Percentiles rank a stretch among this genome's conserved stretches.
phyloP scores from a whole-genome alignment of 1,284 basidiomycete species.

The Rhizoctonia solani region DNA sequence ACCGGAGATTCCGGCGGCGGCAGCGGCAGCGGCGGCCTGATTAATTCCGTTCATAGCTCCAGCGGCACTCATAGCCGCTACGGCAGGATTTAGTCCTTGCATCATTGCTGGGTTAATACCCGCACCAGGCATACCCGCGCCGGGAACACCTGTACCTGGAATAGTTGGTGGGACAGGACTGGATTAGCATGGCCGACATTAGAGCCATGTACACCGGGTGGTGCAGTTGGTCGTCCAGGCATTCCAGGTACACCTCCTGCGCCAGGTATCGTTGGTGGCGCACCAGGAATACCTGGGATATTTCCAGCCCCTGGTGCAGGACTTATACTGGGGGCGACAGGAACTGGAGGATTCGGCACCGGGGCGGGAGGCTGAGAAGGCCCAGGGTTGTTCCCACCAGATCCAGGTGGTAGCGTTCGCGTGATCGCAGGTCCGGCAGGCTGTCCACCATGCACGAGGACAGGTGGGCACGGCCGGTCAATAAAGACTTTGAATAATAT shows the following conservation, averaged over 20 bases:
- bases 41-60: neutral
- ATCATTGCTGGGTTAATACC: conserved; percentile 24
- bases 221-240: neutral
- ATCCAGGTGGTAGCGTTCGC: too few species aligned
- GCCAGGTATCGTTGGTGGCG: neutral
- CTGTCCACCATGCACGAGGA: conserved; percentile 21
- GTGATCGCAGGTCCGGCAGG: conserved; percentile 16
- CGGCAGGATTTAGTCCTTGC: conserved; percentile 3
- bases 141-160: neutral
- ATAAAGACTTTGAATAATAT: conserved; percentile 28
- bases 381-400: too few species aligned
- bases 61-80: neutral
- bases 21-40: neutral
- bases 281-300: neutral
- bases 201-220: too few species aligned
- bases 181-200: too few species aligned
- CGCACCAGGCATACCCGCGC: too few species aligned
- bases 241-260: neutral
- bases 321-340: neutral
- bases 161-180: neutral
- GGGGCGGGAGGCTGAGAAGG: too few species aligned
- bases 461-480: conserved; percentile 4
- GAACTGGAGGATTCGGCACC: too few species aligned
- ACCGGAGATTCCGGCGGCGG: too few species aligned
- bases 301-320: neutral